phyloP scores from a whole-genome alignment of 2,329 filamentous ascomycete genomes.

The Fusarium decemcellulare region DNA sequence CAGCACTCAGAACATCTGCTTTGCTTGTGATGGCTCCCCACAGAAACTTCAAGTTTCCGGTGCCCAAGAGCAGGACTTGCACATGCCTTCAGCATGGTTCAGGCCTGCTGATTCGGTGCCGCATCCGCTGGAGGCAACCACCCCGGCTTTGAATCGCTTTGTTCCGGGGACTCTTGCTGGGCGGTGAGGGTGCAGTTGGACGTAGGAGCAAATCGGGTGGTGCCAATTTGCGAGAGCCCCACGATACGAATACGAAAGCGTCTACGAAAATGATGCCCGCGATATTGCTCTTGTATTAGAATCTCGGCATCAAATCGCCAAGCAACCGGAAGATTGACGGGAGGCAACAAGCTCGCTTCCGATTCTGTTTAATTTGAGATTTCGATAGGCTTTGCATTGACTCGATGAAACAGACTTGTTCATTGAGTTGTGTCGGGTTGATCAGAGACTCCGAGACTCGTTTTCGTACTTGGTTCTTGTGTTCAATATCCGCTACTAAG shows the following conservation, averaged over 20 bases:
- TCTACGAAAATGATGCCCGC: conserved; percentile 38
- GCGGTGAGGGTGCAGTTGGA: conserved; percentile 39
- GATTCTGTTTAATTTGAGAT: neutral
- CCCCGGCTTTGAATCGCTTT: conserved; percentile 20
- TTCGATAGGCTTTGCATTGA: neutral
- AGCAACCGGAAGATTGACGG: conserved; percentile 1
- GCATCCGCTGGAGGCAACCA: conserved; percentile 3
- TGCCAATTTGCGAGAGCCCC: conserved; percentile 31
- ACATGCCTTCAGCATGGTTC: conserved; percentile 1
- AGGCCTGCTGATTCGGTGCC: conserved; percentile 12
- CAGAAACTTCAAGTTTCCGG: conserved; percentile 13
- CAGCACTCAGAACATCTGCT: conserved; percentile 16
- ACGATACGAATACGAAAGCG: conserved; percentile 52
- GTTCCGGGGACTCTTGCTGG: conserved; percentile 8
- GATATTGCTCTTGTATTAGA: neutral
- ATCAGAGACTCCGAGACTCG: neutral
- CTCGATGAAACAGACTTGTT: neutral
- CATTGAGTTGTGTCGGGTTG: neutral
- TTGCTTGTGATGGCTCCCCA: conserved; percentile 23
- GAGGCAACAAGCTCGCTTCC: neutral
- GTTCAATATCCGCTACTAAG: neutral
- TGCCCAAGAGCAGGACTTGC: conserved; percentile 16
- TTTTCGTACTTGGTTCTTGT: conserved; percentile 7
- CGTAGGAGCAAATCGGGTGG: conserved; percentile 32
- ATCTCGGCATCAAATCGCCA: conserved; percentile 8